Conservation (phyloP, 1,139 yeast species). For the Suhomyces coccinellae region DNA sequence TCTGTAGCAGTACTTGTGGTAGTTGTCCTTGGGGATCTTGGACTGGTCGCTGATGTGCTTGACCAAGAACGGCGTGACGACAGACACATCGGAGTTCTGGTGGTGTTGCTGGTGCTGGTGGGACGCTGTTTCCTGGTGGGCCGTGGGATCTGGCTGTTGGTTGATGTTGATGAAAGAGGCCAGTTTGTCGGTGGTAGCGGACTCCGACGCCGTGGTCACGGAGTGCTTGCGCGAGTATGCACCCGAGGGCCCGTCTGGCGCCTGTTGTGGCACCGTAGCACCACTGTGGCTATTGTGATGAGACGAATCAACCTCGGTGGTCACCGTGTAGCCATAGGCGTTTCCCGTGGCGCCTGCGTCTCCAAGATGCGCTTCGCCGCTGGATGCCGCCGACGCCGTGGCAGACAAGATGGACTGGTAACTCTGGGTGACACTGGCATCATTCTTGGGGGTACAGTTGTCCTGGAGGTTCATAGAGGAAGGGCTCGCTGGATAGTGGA, state of each 20-base stretch:
- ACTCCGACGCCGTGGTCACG: slow-evolving; percentile 7
- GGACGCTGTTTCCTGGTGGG: neutral
- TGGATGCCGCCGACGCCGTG: slow-evolving; percentile 5
- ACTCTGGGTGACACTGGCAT: slow-evolving; percentile 9
- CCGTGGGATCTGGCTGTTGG: neutral
- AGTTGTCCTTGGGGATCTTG: slow-evolving; percentile 49
- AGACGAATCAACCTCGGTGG: neutral
- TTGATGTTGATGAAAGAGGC: neutral
- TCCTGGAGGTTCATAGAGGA: slow-evolving; percentile 17
- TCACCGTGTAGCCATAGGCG: neutral
- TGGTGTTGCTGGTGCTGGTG: neutral
- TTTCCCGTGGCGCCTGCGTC: neutral
- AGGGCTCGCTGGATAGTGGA: slow-evolving; percentile 3
- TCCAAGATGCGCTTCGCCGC: neutral
- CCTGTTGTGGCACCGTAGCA: no score
- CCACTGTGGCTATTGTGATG: slow-evolving; percentile 1
- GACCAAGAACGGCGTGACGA: slow-evolving; percentile 47
- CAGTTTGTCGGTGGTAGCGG: slow-evolving; percentile 3
- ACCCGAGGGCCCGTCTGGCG: neutral
- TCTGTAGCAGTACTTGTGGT: slow-evolving; percentile 76
- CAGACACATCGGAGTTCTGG: slow-evolving; percentile 25
- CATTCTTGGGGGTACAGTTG: slow-evolving; percentile 15
- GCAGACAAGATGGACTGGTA: slow-evolving; percentile 12
- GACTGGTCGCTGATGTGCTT: slow-evolving; percentile 47
- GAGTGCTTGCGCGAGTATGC: slow-evolving; percentile 1